A percentile compares a stretch with the other conserved stretches of the same genome.
These are phyloP conservation scores for Saussurea involucrata DNA, from an alignment of 129 eudicot species.

Conservation along the genomic window DNA sequence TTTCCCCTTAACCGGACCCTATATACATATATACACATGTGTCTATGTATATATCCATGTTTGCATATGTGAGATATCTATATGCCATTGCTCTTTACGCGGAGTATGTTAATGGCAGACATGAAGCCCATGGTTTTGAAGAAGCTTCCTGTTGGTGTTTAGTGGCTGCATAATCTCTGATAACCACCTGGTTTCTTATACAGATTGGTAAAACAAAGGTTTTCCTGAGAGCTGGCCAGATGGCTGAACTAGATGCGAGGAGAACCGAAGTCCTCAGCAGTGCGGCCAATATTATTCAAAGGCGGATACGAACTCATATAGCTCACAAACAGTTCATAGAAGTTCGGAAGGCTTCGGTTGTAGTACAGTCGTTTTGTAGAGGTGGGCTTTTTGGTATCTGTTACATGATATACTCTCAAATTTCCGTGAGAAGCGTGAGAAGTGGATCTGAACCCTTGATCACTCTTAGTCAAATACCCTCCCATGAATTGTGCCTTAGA, in stretches of 20 bases:
- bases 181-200: conserved; percentile 17
- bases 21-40: not conserved
- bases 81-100: not conserved
- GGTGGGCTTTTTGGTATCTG: conserved; percentile 35
- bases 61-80: not conserved
- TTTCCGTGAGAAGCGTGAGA: no score
- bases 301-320: conserved; percentile 71
- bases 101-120: not conserved
- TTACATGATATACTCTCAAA: not conserved
- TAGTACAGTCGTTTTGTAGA: conserved; percentile 66
- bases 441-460: no score
- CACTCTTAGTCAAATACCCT: no score
- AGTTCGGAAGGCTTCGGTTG: conserved; percentile 43
- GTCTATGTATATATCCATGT: not conserved
- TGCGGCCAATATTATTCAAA: conserved; percentile 86
- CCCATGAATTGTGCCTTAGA: no score
- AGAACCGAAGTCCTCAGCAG: conserved; percentile 77
- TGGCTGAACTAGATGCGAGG: conserved; percentile 98
- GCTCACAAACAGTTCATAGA: conserved; percentile 70
- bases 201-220: conserved; percentile 98
- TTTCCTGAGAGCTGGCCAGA: conserved; percentile 95
- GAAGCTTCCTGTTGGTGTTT: not conserved
- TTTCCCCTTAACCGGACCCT: not conserved
- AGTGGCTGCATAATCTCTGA: not conserved
- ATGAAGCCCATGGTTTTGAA: not conserved